phyloP scores from a whole-genome alignment of 163 green algal species.

The Coccomyxa subellipsoidea region DNA sequence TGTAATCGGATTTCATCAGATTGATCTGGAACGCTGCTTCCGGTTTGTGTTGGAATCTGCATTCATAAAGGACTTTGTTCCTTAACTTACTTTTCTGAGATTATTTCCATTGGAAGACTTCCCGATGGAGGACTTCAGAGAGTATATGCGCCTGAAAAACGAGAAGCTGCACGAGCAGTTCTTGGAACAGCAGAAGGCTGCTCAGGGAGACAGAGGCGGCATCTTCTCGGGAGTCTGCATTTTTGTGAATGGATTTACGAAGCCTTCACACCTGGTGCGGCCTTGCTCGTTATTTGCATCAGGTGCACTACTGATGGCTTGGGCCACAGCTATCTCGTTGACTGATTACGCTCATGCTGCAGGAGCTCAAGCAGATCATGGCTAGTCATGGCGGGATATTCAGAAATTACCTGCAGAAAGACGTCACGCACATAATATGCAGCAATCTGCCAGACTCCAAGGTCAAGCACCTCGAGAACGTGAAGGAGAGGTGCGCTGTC shows the following conservation, averaged over 20 bases:
- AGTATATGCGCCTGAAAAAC: constrained; percentile 65
- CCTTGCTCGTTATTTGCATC: too few species aligned
- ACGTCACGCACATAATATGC: constrained; percentile 87
- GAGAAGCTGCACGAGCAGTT: constrained; percentile 82
- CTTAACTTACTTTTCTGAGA: too few species aligned
- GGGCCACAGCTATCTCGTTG: neutral
- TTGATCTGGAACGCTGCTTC: too few species aligned
- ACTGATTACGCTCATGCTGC: constrained; percentile 3
- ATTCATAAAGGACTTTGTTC: too few species aligned
- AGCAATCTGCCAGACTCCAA: constrained; percentile 84
- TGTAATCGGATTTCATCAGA: too few species aligned
- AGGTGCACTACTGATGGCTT: neutral
- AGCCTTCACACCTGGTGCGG: constrained; percentile 59
- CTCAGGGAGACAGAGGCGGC: constrained; percentile 1
- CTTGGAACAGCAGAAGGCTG: constrained; percentile 32
- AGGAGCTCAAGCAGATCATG: constrained; percentile 89
- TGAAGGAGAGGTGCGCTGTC: constrained; percentile 10
- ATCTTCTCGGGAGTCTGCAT: constrained; percentile 83
- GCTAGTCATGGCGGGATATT: constrained; percentile 78
- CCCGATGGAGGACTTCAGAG: neutral
- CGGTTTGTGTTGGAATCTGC: too few species aligned
- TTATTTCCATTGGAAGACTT: too few species aligned
- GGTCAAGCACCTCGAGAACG: constrained; percentile 54
- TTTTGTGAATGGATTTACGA: constrained; percentile 85
- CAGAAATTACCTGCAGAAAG: constrained; percentile 68